A percentile compares a stretch with the other conserved stretches of the same genome.
These are phyloP conservation scores for Coniferiporia weirii DNA, from an alignment of 1,284 basidiomycete genomes.

Conservation along the genomic window DNA sequence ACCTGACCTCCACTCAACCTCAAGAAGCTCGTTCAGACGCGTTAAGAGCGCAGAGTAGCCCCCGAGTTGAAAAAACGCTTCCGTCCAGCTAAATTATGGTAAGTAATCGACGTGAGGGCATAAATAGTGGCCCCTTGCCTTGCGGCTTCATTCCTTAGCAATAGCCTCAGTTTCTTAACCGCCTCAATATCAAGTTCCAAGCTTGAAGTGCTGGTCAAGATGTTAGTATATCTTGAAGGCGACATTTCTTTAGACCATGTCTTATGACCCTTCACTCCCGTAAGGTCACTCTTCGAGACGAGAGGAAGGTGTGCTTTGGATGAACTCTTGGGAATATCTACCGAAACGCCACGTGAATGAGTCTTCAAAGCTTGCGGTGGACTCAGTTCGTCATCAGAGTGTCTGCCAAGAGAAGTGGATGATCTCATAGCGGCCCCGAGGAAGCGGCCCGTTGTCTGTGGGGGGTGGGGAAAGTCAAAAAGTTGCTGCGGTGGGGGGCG, in stretches of 20 bases:
- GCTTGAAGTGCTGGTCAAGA: slow-evolving; percentile 62
- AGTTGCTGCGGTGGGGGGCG: slow-evolving; percentile 33
- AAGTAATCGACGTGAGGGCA: neutral
- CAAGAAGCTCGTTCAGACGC: slow-evolving; percentile 86
- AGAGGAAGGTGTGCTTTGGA: slow-evolving; percentile 44
- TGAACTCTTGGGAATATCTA: slow-evolving; percentile 43
- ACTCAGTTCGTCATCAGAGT: slow-evolving; percentile 21
- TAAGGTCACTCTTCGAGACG: slow-evolving; percentile 34
- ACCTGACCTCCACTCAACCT: slow-evolving; percentile 91
- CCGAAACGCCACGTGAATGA: slow-evolving; percentile 50
- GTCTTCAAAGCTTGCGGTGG: slow-evolving; percentile 19
- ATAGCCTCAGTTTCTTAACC: slow-evolving; percentile 71
- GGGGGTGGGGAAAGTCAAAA: slow-evolving; percentile 36
- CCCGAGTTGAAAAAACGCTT: slow-evolving; percentile 78
- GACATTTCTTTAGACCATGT: slow-evolving; percentile 34
- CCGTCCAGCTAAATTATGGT: slow-evolving; percentile 70
- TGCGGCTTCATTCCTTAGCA: slow-evolving; percentile 84
- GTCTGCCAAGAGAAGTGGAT: slow-evolving; percentile 9
- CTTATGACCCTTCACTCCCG: slow-evolving; percentile 30
- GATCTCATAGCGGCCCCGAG: slow-evolving; percentile 17
- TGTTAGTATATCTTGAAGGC: slow-evolving; percentile 58
- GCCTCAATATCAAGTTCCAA: slow-evolving; percentile 65
- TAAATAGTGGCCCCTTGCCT: slow-evolving; percentile 41
- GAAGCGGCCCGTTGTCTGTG: slow-evolving; percentile 31
- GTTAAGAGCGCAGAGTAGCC: slow-evolving; percentile 84